A percentile compares a stretch with the other conserved stretches of the same genome.
Evolutionary conservation across 495 filamentous ascomycete species (phyloP).

Genomic region (Podospora conica): DNA sequence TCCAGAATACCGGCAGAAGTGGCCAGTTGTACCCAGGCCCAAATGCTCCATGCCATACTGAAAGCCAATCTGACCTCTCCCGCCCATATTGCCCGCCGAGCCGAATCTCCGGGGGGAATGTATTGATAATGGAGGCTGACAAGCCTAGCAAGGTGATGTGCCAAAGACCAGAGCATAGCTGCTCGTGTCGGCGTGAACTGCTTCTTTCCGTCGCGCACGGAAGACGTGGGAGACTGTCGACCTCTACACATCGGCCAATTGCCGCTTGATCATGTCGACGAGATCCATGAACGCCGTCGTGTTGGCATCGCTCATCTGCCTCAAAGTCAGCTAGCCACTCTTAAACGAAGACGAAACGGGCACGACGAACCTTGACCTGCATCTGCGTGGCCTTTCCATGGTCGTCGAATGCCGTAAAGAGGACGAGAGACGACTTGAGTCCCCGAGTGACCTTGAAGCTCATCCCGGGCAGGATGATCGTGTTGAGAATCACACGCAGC

Average conservation of each 20-base stretch:
- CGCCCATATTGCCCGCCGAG: not conserved
- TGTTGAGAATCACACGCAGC: slow-evolving; percentile 81
- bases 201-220: not conserved
- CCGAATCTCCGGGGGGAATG: not conserved
- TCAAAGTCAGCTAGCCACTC: slow-evolving; percentile 5
- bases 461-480: slow-evolving; percentile 65
- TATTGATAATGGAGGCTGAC: not conserved
- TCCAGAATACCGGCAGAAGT: not conserved
- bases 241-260: slow-evolving; percentile 26
- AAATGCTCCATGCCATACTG: slow-evolving; percentile 3
- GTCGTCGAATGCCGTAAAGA: slow-evolving; percentile 53
- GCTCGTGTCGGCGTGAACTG: not conserved
- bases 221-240: not conserved
- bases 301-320: slow-evolving; percentile 40
- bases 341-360: not conserved
- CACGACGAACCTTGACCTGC: slow-evolving; percentile 59
- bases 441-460: slow-evolving; percentile 63
- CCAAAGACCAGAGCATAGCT: not conserved
- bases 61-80: not conserved
- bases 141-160: not conserved
- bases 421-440: slow-evolving; percentile 47
- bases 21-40: not conserved
- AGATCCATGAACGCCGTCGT: slow-evolving; percentile 38
- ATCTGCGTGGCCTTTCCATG: slow-evolving; percentile 51
- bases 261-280: slow-evolving; percentile 35